Evolutionary conservation across 441 rosid species (phyloP).

Genomic region (Monsonia emarginata): DNA sequence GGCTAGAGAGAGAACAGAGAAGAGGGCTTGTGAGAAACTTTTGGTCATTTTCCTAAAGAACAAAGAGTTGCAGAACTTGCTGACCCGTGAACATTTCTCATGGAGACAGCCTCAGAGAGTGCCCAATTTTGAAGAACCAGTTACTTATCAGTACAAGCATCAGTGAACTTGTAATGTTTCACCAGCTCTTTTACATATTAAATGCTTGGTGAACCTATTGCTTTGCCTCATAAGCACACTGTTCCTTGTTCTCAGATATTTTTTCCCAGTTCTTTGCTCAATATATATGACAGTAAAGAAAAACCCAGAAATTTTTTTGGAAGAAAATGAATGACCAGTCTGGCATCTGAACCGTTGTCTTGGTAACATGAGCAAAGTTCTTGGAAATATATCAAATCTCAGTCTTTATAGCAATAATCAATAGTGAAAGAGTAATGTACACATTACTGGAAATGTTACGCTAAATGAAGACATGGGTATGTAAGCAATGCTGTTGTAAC

Average conservation of each 20-base stretch:
- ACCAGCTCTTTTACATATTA: constrained; percentile 5
- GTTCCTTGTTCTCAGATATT: neutral
- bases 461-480: neutral
- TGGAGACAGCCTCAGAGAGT: constrained; percentile 23
- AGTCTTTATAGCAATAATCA: too few species aligned
- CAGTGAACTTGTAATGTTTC: neutral
- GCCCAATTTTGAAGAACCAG: constrained; percentile 19
- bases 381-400: too few species aligned
- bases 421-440: too few species aligned
- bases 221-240: too few species aligned
- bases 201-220: constrained; percentile 10
- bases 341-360: too few species aligned
- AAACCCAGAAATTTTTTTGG: neutral
- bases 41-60: constrained; percentile 24
- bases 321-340: neutral
- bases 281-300: neutral
- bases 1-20: neutral
- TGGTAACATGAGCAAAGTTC: too few species aligned
- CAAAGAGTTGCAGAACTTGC: constrained; percentile 20
- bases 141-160: constrained; percentile 25
- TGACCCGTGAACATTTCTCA: constrained; percentile 36
- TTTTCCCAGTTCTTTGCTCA: neutral
- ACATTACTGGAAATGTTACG: neutral
- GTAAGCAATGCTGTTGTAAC: neutral
- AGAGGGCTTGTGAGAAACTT: constrained; percentile 18